These are phyloP conservation scores for Hypoxylon trugodes DNA, from an alignment of 495 filamentous ascomycete genomes.

Conservation along the genomic window DNA sequence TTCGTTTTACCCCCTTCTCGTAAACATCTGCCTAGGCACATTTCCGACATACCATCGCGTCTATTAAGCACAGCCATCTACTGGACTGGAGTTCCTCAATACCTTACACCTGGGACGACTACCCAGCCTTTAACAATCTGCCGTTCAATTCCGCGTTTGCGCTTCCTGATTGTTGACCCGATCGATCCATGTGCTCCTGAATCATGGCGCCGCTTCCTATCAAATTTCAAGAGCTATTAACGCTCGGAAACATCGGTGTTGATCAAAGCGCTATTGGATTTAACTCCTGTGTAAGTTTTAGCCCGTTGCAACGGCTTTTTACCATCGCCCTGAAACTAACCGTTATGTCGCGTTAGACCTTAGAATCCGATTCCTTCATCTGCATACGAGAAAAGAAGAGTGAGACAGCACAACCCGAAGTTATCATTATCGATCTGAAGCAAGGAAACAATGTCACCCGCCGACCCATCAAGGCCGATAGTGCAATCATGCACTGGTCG, in stretches of 20 bases:
- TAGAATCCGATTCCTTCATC: constrained; percentile 95
- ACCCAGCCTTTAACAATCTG: constrained; percentile 17
- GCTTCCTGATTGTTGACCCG: constrained; percentile 25
- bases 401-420: constrained; percentile 82
- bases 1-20: constrained; percentile 30
- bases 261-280: constrained; percentile 91
- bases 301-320: constrained; percentile 2
- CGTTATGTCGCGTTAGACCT: constrained; percentile 68
- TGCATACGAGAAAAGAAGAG: constrained; percentile 93
- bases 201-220: constrained; percentile 75
- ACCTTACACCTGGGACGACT: constrained; percentile 22
- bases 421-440: constrained; percentile 96
- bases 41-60: constrained; percentile 10
- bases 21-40: constrained; percentile 7
- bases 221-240: constrained; percentile 92
- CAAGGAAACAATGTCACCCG: constrained; percentile 92
- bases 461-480: constrained; percentile 97
- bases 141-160: constrained; percentile 25
- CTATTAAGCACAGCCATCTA: constrained; percentile 1
- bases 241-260: constrained; percentile 83
- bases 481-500: constrained; percentile 99
- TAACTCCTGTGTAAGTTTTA: constrained; percentile 86
- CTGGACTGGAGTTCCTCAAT: constrained; percentile 12
- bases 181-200: constrained; percentile 41
- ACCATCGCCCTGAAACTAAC: constrained; percentile 28